phyloP scores from a whole-genome alignment of 805 yeast genomes.

The Yamadazyma laniorum region DNA sequence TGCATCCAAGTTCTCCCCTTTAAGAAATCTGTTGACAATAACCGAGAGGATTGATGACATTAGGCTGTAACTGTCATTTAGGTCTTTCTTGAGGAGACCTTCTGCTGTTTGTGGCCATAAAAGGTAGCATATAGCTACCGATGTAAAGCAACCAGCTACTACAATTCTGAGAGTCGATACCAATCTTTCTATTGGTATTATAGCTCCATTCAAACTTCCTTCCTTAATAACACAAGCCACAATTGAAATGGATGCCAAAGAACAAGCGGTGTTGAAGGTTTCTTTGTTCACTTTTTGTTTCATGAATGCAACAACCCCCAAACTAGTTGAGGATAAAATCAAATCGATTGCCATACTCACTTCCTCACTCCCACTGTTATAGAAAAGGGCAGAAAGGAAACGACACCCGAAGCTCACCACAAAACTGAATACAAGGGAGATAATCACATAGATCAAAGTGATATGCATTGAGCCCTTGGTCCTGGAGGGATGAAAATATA shows the following conservation, averaged over 20 bases:
- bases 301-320: slow-evolving; percentile 66
- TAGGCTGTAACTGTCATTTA: slow-evolving; percentile 51
- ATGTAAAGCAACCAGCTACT: slow-evolving; percentile 54
- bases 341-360: slow-evolving; percentile 55
- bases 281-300: slow-evolving; percentile 66
- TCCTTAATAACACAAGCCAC: slow-evolving; percentile 73
- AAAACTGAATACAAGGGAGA: slow-evolving; percentile 54
- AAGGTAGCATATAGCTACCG: slow-evolving; percentile 59
- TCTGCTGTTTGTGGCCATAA: slow-evolving; percentile 65
- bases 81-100: slow-evolving; percentile 37
- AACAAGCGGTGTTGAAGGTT: slow-evolving; percentile 79
- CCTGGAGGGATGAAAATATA: slow-evolving; percentile 80
- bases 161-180: slow-evolving; percentile 57
- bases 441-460: slow-evolving; percentile 58
- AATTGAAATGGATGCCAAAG: slow-evolving; percentile 68
- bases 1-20: slow-evolving; percentile 44
- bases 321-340: slow-evolving; percentile 48
- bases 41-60: slow-evolving; percentile 50
- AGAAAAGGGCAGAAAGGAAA: slow-evolving; percentile 46
- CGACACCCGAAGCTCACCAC: slow-evolving; percentile 53
- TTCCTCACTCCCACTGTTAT: slow-evolving; percentile 44
- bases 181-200: slow-evolving; percentile 55
- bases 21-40: slow-evolving; percentile 48
- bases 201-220: slow-evolving; percentile 60
- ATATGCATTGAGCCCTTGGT: slow-evolving; percentile 80